Evolutionary conservation across 148 eudicot genomes (phyloP), one percentile per base, ranked within the genome.

Genomic region (Tetragonia tetragonoides): DNA sequence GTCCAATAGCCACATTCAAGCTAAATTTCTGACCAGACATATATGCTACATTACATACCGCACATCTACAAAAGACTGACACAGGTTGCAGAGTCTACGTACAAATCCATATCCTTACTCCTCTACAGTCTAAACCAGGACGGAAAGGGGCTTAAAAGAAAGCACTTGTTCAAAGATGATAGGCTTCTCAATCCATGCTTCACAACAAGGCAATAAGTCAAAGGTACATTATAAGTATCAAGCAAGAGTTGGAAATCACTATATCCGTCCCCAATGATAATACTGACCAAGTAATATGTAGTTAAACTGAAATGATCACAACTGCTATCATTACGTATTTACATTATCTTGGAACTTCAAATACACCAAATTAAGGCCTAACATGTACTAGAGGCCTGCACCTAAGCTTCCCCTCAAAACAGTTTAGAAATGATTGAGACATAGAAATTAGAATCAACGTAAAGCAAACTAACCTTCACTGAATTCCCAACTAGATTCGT

Each of bases 401-500:
- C 72, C 64, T 42, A 3, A 54, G 0, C 44, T 11, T 39, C 6
- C 53, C 47, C 46, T 47, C 51, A 67, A 42, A 68, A 46, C 0
- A 39, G 0, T 16, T 7, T 15, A 42, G 47, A 41, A 18, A 18
- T 56, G 12, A 56, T 16, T 15, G n/a, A 56, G 60, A 16, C 20
- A 17, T 11, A 7, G n/a, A 66, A 4, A 39, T 39, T 66, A 40
- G 70, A 5, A 28, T 23, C 24, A 76, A 24, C 47, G 66, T 14
- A 70, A 37, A 74, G 18, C 37, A 24, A 62, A 75, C 87, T 51
- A 77, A 93, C 97, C 90, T 93, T 95, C 28, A 92, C 85, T n/a
- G 97, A 95, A 74, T 95, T 95, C 40, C 97, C 97, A 73, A 95
- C 93, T 41, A 95, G 98, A 86, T 95, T 95, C 24, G 94, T 89